Conservation (phyloP, 2,329 filamentous ascomycete species). For the Pezicula neosporulosa region DNA sequence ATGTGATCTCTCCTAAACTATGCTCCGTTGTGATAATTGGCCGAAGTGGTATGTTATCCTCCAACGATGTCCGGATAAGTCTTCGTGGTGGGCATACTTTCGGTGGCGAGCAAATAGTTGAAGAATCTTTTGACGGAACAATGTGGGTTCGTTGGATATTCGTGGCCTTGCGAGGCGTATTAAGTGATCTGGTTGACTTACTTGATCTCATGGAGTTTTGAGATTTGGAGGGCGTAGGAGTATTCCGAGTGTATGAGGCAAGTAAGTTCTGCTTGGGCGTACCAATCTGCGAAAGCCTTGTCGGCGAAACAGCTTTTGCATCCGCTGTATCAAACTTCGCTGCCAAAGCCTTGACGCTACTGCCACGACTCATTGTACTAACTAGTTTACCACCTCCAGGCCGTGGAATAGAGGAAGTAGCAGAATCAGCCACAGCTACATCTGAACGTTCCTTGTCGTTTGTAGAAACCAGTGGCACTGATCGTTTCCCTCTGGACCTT, state of each 20-base stretch:
- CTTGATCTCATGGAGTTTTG: conserved; percentile 15
- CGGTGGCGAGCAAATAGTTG: background rate
- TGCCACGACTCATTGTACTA: conserved; percentile 6
- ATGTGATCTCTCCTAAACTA: too few relatives aligned
- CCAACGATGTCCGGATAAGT: background rate
- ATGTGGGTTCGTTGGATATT: conserved; percentile 19
- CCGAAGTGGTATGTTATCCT: background rate
- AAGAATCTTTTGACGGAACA: conserved; percentile 11
- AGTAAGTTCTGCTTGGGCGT: conserved; percentile 11
- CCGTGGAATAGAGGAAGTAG: background rate
- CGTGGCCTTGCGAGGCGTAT: conserved; percentile 7
- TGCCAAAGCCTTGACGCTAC: conserved; percentile 24
- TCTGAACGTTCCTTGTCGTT: too few relatives aligned
- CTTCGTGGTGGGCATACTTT: background rate
- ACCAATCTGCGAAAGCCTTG: conserved; percentile 10
- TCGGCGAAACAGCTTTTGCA: conserved; percentile 5
- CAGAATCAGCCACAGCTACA: too few relatives aligned
- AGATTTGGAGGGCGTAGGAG: conserved; percentile 21
- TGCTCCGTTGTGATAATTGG: background rate
- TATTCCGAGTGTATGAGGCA: conserved; percentile 24
- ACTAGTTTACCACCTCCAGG: background rate
- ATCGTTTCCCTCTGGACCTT: too few relatives aligned
- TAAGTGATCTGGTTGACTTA: conserved; percentile 15
- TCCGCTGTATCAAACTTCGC: conserved; percentile 22
- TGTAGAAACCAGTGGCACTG: too few relatives aligned